These are phyloP conservation scores for Lumnitzera racemosa DNA, from an alignment of 345 rosid species.

Conservation along the genomic window DNA sequence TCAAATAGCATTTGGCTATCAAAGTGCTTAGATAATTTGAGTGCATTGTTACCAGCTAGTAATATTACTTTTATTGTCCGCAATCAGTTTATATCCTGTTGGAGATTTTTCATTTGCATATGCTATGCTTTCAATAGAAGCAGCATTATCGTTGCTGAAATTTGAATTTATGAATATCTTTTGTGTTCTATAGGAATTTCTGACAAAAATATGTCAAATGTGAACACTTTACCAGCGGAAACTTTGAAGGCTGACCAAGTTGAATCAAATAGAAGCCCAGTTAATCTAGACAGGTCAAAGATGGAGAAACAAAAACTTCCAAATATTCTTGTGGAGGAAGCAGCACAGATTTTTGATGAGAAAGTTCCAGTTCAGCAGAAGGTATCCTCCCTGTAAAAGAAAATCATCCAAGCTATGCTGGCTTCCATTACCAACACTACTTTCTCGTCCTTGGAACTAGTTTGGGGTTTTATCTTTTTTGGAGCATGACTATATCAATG, in stretches of 20 bases:
- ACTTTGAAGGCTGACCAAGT: slow-evolving; percentile 23
- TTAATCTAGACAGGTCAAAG: slow-evolving; percentile 65
- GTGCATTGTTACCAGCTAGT: too few relatives aligned
- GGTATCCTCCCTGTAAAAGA: slow-evolving; percentile 26
- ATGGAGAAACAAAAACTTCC: slow-evolving; percentile 52
- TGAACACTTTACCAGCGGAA: slow-evolving; percentile 26
- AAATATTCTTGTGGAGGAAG: slow-evolving; percentile 63
- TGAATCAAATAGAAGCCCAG: slow-evolving; percentile 34
- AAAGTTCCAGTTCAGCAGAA: slow-evolving; percentile 63
- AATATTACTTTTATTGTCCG: too few relatives aligned
- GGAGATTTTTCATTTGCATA: too few relatives aligned
- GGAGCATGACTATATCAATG: too few relatives aligned
- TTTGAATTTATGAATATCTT: slow-evolving; percentile 8
- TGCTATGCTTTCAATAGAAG: not conserved
- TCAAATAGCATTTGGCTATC: not conserved
- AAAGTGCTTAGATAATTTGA: not conserved
- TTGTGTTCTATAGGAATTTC: slow-evolving; percentile 27
- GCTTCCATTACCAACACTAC: too few relatives aligned
- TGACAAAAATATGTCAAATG: slow-evolving; percentile 24
- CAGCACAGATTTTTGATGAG: slow-evolving; percentile 71
- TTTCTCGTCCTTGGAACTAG: too few relatives aligned
- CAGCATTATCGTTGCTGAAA: not conserved
- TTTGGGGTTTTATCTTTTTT: too few relatives aligned
- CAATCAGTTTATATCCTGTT: too few relatives aligned
- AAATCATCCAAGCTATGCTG: too few relatives aligned